Base-by-base conservation (phyloP, 202 grass and related monocot genomes). In the Digitaria exilis region DNA sequence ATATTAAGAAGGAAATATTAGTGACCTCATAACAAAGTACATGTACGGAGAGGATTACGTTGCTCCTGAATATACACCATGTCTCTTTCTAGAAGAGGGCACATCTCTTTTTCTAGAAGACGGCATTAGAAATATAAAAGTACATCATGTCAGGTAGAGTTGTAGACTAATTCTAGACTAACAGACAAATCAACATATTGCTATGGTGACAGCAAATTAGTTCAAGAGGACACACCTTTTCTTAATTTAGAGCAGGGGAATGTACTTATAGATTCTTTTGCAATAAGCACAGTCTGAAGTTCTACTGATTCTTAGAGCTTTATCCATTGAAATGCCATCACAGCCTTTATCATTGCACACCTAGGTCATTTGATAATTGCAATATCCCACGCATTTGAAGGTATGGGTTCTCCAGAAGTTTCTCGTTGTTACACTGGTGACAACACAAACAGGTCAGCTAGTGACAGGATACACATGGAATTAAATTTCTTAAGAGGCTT, bases 371-470 rank as follows among this genome's bases (percentile, higher is more conserved):
- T 76, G 89, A 94, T 30, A 99, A 85, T 71, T 91, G 97, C 76
- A 96, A 79, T 88, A 99, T 94, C 39, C 97, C 97, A 66, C 89
- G 91, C 93, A 99, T 99, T 86, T 99, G 97, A 84, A 99, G 91
- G 86, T 99, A 99, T 42, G 96, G 96, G 54, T 99, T 99, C 86
- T 99, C 97, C 89, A 99, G 80, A 84, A 99, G 93, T 84, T 99
- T 99, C 84, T 94, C 97, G 64, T 99, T 99, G 87, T 99, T 96
- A 87, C 93, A 92, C 97, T 99, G 65, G 22, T 41, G 2, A 72
- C 52, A 81, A 22, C 46, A 57, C 15, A 72, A 89, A 84, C 51
- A 85, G 64, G 85, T 98, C 82, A 93, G 76, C 70, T 44, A 78
- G 41, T 66, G 18, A 79, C 22, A 37, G 46, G 11, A 89, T 67